Base-by-base conservation (phyloP, 768 basidiomycete genomes). In the Mycena venus region DNA sequence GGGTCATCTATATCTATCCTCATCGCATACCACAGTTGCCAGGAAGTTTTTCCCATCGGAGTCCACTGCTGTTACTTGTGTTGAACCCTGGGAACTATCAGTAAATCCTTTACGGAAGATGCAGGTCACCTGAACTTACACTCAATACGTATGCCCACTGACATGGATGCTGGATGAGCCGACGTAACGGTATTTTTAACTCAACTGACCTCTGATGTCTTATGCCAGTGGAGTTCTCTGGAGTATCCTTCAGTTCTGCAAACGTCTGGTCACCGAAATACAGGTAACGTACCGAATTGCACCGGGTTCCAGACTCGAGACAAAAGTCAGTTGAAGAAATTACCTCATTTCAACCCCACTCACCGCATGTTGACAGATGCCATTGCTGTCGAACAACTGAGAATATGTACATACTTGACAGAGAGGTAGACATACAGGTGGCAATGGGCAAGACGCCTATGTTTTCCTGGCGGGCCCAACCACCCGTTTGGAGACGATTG, bases 401-500 rank as follows among this genome's bases (percentile, higher is more conserved):
- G 31, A 65, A 44, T 31, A 44, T 40, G 40, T 7, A 53, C 51
- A 8, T 53, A 21, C 36, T 65, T 25, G 19, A 8, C 38, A n/a
- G 38, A 36, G 38, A n/a, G 27, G 27, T 72, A 82, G 81, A 78
- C 80, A 38, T 74, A 87, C 89, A 84, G 36, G 81, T 85, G 4
- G 90, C 90, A 27, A 90, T 83, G 3, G 90, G 90, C 88, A 91
- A 85, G 1, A 80, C 78, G 55, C 85, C 17, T 59, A 89, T 77
- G 66, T 90, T 90, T 80, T 91, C 84, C 75, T 91, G 86, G 49
- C 91, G 85, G 31, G 90, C 89, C 91, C 91, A 92, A 0, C 91
- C 91, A 15, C 91, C 91, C 0, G 86, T 86, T 70, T 88, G 87
- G 19, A 92, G 79, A n/a, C 89, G 87, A 73, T 90, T 91, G 77